Base-by-base conservation (phyloP, 2,329 filamentous ascomycete species). In the Aaosphaeria pasadenensis region DNA sequence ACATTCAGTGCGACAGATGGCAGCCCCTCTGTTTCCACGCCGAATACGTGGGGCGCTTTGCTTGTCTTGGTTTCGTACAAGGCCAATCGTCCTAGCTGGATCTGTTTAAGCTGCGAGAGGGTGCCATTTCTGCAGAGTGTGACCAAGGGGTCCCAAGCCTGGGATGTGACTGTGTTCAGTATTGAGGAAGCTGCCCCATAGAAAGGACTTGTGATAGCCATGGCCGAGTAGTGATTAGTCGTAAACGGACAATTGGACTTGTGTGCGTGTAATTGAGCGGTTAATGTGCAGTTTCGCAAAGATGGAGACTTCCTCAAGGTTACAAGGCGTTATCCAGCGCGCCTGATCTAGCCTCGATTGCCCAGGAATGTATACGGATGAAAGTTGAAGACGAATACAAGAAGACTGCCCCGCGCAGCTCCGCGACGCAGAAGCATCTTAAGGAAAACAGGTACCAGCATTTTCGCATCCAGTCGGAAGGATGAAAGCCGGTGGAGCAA, bases 1-100 rank as follows among this genome's bases (percentile, higher is more conserved):
- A 89, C 77, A 9, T 78, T 74, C 32, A 89, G 69, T 56, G 84
- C 78, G 4, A 82, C 76, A 33, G 73, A 71, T 28, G 74, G 76
- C 11, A 62, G 53, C 11, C 64, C 71, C 47, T 69, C 69, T 5
- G 67, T 62, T 47, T 71, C 70, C 35, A 59, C 66, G 57, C 53
- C 69, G 62, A 62, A 78, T 56, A 59, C 77, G 70, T 71, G 62
- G 11, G 70, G 72, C 11, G 71, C 62, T 51, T 71, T 74, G 48
- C 57, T 57, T 62, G 75, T 60, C 71, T 70, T 52, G 56, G 65
- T 58, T 73, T 78, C 49, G 55, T 71, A 66, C 30, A 80, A 59
- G 4, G 69, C 67, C 31, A 80, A 65, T 32, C 74, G 73, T 9
- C 77, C 77, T 7, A 71, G 53, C 49, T 75, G 67, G 32, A 80